These are phyloP conservation scores for Phaeomoniella chlamydospora DNA, from an alignment of 2,329 filamentous ascomycete genomes.

Conservation along the genomic window DNA sequence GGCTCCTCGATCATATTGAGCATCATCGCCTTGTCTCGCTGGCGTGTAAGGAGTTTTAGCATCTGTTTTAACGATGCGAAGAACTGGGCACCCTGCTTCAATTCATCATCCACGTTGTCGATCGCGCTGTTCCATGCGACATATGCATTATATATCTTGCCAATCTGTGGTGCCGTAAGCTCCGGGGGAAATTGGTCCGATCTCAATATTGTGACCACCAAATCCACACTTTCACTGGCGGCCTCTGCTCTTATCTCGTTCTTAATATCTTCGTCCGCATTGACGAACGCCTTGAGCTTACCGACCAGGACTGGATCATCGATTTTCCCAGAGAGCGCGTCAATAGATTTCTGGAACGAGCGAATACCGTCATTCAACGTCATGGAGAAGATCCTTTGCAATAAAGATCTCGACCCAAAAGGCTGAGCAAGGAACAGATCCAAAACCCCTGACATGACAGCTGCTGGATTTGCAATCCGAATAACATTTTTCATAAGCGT, in stretches of 20 bases:
- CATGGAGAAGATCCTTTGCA: conserved; percentile 89
- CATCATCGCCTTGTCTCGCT: conserved; percentile 97
- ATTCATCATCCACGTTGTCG: conserved; percentile 76
- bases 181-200: conserved; percentile 62
- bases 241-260: conserved; percentile 60
- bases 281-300: conserved; percentile 69
- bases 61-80: conserved; percentile 94
- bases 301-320: conserved; percentile 64
- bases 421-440: conserved; percentile 94
- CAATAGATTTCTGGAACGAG: conserved; percentile 74
- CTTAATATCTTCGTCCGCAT: conserved; percentile 64
- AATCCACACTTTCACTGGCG: conserved; percentile 57
- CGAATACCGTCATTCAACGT: conserved; percentile 83
- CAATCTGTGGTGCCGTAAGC: conserved; percentile 61
- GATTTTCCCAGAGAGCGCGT: conserved; percentile 61
- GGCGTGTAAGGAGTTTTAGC: conserved; percentile 77
- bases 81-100: conserved; percentile 77
- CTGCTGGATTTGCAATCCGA: conserved; percentile 85
- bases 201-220: conserved; percentile 72
- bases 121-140: conserved; percentile 93
- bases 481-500: conserved; percentile 92
- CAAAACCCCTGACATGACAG: conserved; percentile 89
- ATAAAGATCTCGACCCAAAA: conserved; percentile 74
- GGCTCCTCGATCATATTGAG: conserved; percentile 87
- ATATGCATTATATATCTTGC: conserved; percentile 81